Conservation (phyloP, 306 rosid species). For the Potentilla sterilis region DNA sequence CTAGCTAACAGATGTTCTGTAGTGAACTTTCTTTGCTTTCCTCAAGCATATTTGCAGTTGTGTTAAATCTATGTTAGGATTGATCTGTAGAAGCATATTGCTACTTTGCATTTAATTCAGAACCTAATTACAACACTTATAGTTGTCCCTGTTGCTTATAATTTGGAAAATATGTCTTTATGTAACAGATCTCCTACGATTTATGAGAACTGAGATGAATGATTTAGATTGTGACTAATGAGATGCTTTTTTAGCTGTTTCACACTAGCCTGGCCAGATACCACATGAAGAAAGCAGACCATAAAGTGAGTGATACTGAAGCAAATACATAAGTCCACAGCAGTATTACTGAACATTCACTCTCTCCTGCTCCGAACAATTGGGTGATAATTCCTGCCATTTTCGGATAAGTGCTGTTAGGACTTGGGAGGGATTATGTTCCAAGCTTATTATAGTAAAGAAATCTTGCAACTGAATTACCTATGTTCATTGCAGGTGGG, state of each 20-base stretch:
- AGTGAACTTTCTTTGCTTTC: conserved; percentile 27
- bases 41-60: conserved; percentile 33
- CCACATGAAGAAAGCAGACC: conserved; percentile 80
- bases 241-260: not conserved
- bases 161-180: not conserved
- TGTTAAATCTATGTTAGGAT: conserved; percentile 7
- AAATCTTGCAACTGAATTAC: conserved; percentile 17
- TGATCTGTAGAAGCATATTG: not conserved
- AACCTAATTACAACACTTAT: not conserved
- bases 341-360: conserved; percentile 70
- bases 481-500: conserved; percentile 83
- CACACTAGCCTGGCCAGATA: conserved; percentile 35
- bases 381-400: conserved; percentile 66
- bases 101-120: not conserved
- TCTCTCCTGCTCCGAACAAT: conserved; percentile 71
- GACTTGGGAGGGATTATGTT: not conserved
- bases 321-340: conserved; percentile 65
- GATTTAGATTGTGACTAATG: not conserved
- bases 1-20: not conserved
- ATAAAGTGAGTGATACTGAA: conserved; percentile 64
- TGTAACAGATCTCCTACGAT: not conserved
- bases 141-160: not conserved
- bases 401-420: not conserved
- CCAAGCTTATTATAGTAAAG: not conserved
- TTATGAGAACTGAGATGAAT: not conserved